These are phyloP conservation scores for Ophiostoma fasciatum DNA, from an alignment of 2,329 filamentous ascomycete species.

Conservation along the genomic window DNA sequence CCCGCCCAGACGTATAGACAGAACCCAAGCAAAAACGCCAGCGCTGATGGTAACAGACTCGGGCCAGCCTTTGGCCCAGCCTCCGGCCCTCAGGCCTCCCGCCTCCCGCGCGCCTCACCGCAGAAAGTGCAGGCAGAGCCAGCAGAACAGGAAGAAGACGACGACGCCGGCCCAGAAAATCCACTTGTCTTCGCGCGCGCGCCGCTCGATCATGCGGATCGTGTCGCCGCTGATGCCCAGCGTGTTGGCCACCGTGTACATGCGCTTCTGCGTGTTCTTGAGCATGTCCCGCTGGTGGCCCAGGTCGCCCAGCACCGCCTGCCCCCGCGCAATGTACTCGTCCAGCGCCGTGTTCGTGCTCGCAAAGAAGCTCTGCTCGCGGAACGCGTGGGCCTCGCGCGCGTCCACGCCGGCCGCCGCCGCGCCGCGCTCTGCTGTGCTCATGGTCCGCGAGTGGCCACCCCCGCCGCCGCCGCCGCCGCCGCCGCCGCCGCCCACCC, in stretches of 20 bases:
- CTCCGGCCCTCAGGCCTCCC: too few relatives aligned
- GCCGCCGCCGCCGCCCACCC: slow-evolving; percentile 25
- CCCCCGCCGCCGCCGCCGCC: slow-evolving; percentile 16
- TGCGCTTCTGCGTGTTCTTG: slow-evolving; percentile 79
- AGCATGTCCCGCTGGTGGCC: slow-evolving; percentile 85
- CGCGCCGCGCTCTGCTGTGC: slow-evolving; percentile 20
- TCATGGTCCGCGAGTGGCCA: slow-evolving; percentile 26
- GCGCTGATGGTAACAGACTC: slow-evolving; percentile 7
- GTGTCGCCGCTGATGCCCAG: slow-evolving; percentile 88
- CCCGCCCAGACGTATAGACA: too few relatives aligned
- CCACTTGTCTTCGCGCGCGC: slow-evolving; percentile 93
- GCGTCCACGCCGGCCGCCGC: slow-evolving; percentile 16
- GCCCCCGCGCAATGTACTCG: slow-evolving; percentile 82
- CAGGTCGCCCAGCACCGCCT: slow-evolving; percentile 79
- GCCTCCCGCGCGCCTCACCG: too few relatives aligned
- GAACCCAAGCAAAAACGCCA: too few relatives aligned
- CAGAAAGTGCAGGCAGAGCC: slow-evolving; percentile 75
- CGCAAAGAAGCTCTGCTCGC: slow-evolving; percentile 78
- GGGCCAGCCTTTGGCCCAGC: too few relatives aligned
- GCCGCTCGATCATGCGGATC: slow-evolving; percentile 87
- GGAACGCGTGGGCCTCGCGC: slow-evolving; percentile 68
- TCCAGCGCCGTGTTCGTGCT: slow-evolving; percentile 76
- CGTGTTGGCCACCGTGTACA: slow-evolving; percentile 90
- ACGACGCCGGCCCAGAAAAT: slow-evolving; percentile 83
- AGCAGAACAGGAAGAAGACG: slow-evolving; percentile 83